These are phyloP conservation scores for Dipteronia sinensis DNA, from an alignment of 345 rosid genomes.

Conservation along the genomic window DNA sequence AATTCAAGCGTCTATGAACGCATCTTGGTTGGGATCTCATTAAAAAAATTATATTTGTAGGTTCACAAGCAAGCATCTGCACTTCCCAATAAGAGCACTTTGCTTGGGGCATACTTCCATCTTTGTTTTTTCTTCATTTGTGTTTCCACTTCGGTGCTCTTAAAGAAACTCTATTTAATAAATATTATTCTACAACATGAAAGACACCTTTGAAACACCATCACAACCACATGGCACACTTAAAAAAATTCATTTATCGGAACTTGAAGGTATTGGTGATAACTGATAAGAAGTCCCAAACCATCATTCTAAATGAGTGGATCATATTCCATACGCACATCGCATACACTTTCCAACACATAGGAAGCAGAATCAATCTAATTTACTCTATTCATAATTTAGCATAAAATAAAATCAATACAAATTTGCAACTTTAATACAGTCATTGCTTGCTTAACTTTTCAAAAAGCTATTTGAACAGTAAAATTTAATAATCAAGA, in stretches of 20 bases:
- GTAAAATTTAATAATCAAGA: background rate
- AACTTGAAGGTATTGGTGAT: no score
- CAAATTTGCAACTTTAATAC: background rate
- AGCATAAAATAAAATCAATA: background rate
- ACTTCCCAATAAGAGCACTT: background rate
- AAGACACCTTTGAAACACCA: no score
- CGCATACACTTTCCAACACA: background rate
- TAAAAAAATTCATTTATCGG: no score
- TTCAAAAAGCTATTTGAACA: slow-evolving; percentile 1
- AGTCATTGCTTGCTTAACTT: background rate
- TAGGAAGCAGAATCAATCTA: background rate
- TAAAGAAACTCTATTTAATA: no score
- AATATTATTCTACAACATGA: no score
- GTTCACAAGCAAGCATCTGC: background rate
- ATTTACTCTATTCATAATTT: background rate
- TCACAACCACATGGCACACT: no score
- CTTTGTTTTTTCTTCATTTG: no score
- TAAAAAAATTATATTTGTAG: no score
- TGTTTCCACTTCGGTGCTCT: no score
- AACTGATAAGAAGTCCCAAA: no score
- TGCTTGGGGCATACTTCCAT: background rate
- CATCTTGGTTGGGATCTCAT: no score
- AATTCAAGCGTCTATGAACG: no score
- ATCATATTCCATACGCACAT: background rate
- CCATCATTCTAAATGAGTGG: background rate